These are phyloP conservation scores for Eucalyptus camaldulensis DNA, from an alignment of 345 rosid genomes.

Conservation along the genomic window DNA sequence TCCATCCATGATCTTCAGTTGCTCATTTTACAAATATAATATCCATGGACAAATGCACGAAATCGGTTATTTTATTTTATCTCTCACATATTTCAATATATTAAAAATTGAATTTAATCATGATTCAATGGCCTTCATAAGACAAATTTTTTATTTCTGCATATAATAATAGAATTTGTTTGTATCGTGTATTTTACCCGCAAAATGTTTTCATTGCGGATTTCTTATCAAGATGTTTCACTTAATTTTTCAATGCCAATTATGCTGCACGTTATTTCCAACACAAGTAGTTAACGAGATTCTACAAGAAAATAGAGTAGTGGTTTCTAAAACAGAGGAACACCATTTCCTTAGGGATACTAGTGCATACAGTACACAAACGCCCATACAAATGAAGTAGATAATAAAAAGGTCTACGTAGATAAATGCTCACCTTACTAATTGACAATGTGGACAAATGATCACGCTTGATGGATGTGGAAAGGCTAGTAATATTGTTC, in stretches of 20 bases:
- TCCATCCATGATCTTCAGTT: neutral
- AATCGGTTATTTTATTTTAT: neutral
- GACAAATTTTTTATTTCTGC: neutral
- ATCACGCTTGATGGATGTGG: too few relatives aligned
- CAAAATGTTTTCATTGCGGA: too few relatives aligned
- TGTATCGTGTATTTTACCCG: too few relatives aligned
- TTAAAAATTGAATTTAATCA: neutral
- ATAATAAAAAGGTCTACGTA: neutral
- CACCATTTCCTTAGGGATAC: neutral
- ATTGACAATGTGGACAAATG: too few relatives aligned
- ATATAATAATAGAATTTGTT: too few relatives aligned
- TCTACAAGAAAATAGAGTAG: too few relatives aligned
- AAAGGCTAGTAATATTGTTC: too few relatives aligned
- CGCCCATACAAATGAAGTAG: too few relatives aligned
- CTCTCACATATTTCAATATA: neutral
- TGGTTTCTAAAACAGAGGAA: too few relatives aligned
- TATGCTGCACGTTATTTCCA: too few relatives aligned
- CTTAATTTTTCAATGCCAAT: neutral
- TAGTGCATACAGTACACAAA: neutral
- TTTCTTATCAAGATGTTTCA: neutral
- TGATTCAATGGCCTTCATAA: neutral
- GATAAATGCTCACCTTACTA: neutral
- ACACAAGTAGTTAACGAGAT: neutral
- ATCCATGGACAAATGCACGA: neutral
- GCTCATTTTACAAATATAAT: neutral